phyloP scores from a whole-genome alignment of 495 filamentous ascomycete genomes.

The Penicillium manginii region DNA sequence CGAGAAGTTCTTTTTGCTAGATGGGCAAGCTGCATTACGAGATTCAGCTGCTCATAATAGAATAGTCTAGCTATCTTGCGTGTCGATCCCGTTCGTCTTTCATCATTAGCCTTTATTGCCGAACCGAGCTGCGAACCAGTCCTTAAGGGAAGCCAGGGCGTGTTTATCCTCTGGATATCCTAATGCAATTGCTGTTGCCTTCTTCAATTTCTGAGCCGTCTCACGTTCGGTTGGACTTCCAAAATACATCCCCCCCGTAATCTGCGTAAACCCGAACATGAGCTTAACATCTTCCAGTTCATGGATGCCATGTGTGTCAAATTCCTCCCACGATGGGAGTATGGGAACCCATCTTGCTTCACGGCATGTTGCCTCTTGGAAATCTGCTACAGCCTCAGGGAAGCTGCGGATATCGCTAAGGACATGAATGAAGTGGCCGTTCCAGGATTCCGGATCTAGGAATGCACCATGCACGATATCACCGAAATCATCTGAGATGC shows the following conservation, averaged over 20 bases:
- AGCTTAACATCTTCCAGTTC: slow-evolving; percentile 22
- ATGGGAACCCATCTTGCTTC: slow-evolving; percentile 4
- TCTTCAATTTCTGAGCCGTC: slow-evolving; percentile 12
- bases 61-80: neutral
- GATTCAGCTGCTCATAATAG: neutral
- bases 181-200: slow-evolving; percentile 9
- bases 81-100: neutral
- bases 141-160: neutral
- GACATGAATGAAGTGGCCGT: slow-evolving; percentile 6
- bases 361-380: neutral
- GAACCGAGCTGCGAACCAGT: slow-evolving; percentile 13
- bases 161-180: slow-evolving; percentile 8
- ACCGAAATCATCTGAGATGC: slow-evolving; percentile 34
- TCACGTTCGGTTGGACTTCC: slow-evolving; percentile 3
- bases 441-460: slow-evolving; percentile 23
- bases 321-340: slow-evolving; percentile 14
- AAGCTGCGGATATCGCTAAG: slow-evolving; percentile 6
- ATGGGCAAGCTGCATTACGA: neutral
- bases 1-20: neutral
- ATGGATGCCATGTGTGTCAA: slow-evolving; percentile 13
- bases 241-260: slow-evolving; percentile 14
- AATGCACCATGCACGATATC: slow-evolving; percentile 41
- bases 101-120: neutral
- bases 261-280: slow-evolving; percentile 20
- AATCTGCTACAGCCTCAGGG: neutral